Conservation (phyloP, 352 stramenopile species). For the Albugo laibachii region DNA sequence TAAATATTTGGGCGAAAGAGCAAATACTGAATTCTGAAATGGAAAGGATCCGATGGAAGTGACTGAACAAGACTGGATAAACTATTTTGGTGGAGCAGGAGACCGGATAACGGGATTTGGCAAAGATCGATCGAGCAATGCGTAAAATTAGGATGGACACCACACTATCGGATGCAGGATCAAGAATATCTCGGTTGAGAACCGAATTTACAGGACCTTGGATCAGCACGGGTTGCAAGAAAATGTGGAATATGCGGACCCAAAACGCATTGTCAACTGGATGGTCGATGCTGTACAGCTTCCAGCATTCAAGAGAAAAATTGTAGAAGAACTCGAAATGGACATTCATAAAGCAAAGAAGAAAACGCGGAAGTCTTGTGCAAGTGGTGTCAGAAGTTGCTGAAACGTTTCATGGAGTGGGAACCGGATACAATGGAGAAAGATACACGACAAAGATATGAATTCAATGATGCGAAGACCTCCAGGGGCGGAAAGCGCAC, state of each 20-base stretch:
- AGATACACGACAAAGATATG: too few relatives aligned
- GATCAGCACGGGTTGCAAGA: neutral
- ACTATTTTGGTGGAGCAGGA: neutral
- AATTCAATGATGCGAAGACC: too few relatives aligned
- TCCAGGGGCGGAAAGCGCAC: too few relatives aligned
- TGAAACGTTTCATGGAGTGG: too few relatives aligned
- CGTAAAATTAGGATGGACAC: neutral
- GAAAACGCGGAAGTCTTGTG: too few relatives aligned
- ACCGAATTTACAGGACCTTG: neutral
- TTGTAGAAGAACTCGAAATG: neutral
- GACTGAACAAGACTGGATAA: neutral
- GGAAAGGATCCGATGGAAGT: neutral
- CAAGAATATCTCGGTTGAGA: neutral
- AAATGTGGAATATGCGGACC: neutral
- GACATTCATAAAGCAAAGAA: too few relatives aligned
- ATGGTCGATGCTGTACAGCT: neutral
- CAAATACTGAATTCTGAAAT: neutral
- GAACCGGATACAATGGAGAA: too few relatives aligned
- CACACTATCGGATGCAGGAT: neutral
- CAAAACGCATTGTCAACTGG: slow-evolving; percentile 1
- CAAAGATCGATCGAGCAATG: neutral
- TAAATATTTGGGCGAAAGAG: neutral
- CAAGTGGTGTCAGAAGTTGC: too few relatives aligned
- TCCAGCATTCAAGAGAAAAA: neutral
- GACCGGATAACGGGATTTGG: too few relatives aligned